Evolutionary conservation across 306 rosid genomes (phyloP).

Genomic region (Boehmeria nivea): DNA sequence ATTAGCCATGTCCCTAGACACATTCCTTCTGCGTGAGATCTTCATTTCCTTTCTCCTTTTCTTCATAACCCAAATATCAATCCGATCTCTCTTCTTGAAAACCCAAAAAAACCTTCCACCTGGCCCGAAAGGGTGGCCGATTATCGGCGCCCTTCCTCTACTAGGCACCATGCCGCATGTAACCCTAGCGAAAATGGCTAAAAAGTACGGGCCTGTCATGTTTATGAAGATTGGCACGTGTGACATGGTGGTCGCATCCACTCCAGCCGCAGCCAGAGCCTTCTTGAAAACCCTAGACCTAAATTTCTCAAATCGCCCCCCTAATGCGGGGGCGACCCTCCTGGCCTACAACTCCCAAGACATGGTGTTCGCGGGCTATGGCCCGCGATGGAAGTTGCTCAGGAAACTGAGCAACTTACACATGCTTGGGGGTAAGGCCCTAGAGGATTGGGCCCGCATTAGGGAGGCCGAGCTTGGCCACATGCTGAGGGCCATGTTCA

Average conservation of each 20-base stretch:
- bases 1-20: conserved; percentile 1
- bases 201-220: conserved; percentile 58
- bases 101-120: conserved; percentile 33
- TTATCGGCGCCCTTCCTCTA: conserved; percentile 71
- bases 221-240: conserved; percentile 59
- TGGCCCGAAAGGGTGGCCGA: conserved; percentile 79
- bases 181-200: conserved; percentile 53
- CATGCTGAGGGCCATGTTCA: not conserved
- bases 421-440: conserved; percentile 64
- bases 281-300: conserved; percentile 59
- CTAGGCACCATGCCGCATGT: conserved; percentile 67
- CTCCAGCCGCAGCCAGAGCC: conserved; percentile 64
- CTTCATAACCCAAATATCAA: conserved; percentile 24
- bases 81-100: conserved; percentile 6
- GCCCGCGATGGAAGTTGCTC: conserved; percentile 70
- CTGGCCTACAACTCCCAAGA: conserved; percentile 70
- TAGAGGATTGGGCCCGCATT: conserved; percentile 52
- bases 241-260: conserved; percentile 62
- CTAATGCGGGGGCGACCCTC: conserved; percentile 61
- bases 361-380: conserved; percentile 70
- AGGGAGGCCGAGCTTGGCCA: not conserved
- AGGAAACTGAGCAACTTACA: conserved; percentile 72
- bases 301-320: conserved; percentile 76
- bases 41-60: conserved; percentile 26
- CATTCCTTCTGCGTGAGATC: conserved; percentile 18